Conservation (phyloP, 2,329 filamentous ascomycete genomes). For the Coleophoma cylindrospora region DNA sequence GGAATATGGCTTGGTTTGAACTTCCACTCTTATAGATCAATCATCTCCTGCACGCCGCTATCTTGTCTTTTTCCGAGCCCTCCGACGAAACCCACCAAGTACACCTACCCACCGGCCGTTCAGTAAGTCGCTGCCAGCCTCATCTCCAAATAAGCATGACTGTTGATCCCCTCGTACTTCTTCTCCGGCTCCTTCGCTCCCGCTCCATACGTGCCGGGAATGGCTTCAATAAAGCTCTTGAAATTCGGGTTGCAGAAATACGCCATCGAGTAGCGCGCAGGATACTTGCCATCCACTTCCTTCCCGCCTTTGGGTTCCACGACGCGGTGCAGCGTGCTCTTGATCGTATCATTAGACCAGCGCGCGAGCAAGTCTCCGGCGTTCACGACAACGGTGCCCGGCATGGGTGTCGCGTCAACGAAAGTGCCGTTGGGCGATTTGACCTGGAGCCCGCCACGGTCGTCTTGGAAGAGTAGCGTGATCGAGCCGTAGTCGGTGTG, state of each 20-base stretch:
- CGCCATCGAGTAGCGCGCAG: constrained; percentile 79
- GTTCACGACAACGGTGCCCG: constrained; percentile 80
- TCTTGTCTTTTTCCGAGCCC: too few relatives aligned
- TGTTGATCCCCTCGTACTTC: constrained; percentile 75
- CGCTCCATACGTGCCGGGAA: constrained; percentile 55
- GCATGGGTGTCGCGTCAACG: constrained; percentile 78
- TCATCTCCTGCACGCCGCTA: too few relatives aligned
- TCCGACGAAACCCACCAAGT: too few relatives aligned
- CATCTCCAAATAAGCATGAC: constrained; percentile 75
- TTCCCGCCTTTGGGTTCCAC: constrained; percentile 70
- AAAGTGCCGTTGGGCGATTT: constrained; percentile 71
- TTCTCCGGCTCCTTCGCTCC: constrained; percentile 51
- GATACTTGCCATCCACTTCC: constrained; percentile 49
- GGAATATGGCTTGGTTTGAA: too few relatives aligned
- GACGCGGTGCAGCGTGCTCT: constrained; percentile 84
- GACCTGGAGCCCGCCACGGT: constrained; percentile 44
- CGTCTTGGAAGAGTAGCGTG: constrained; percentile 50
- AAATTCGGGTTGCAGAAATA: constrained; percentile 74
- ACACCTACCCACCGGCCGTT: not conserved
- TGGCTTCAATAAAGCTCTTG: constrained; percentile 55
- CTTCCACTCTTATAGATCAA: too few relatives aligned
- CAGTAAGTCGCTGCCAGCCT: constrained; percentile 72
- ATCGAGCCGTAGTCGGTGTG: constrained; percentile 49
- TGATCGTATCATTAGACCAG: constrained; percentile 90
- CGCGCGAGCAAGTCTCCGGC: constrained; percentile 80